A percentile compares a stretch with the other conserved stretches of the same genome.
phyloP scores from a whole-genome alignment of 495 filamentous ascomycete genomes.

The Aspergillus cavernicola region DNA sequence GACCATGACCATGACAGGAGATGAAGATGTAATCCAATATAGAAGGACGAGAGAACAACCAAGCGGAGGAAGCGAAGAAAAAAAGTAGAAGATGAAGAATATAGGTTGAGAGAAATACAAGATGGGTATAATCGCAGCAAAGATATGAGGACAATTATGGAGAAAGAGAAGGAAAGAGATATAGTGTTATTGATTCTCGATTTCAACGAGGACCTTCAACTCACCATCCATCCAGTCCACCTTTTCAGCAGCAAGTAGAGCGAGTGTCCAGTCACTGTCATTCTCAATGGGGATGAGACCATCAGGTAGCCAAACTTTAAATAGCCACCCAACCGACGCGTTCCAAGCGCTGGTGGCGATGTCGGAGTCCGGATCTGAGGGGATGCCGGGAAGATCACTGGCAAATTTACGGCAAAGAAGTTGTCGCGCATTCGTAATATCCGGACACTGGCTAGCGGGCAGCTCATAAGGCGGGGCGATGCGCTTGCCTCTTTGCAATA shows the following conservation, averaged over 20 bases:
- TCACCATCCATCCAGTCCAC: constrained; percentile 54
- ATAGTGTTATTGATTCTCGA: constrained; percentile 8
- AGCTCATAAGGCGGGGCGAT: constrained; percentile 38
- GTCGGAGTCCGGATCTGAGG: constrained; percentile 17
- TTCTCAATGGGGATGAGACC: constrained; percentile 34
- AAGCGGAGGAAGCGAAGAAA: too few relatives aligned
- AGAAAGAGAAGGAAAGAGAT: not conserved
- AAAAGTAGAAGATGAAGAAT: not conserved
- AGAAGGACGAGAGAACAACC: not conserved
- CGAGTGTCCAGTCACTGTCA: constrained; percentile 46
- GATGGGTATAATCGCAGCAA: constrained; percentile 2
- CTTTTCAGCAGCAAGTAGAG: constrained; percentile 37
- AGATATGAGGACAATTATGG: not conserved
- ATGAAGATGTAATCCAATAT: too few relatives aligned
- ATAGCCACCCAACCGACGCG: constrained; percentile 27
- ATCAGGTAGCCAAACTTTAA: constrained; percentile 40
- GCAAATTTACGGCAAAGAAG: constrained; percentile 32
- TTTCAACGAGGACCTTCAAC: constrained; percentile 44
- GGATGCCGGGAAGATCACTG: constrained; percentile 29
- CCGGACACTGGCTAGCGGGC: constrained; percentile 32
- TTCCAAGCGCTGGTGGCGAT: constrained; percentile 11
- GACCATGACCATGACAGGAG: too few relatives aligned
- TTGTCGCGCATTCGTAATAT: constrained; percentile 30
- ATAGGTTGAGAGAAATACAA: too few relatives aligned
- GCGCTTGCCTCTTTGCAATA: constrained; percentile 41